These are phyloP conservation scores for Podospora pseudoanserina DNA, from an alignment of 495 filamentous ascomycete species.

Conservation along the genomic window DNA sequence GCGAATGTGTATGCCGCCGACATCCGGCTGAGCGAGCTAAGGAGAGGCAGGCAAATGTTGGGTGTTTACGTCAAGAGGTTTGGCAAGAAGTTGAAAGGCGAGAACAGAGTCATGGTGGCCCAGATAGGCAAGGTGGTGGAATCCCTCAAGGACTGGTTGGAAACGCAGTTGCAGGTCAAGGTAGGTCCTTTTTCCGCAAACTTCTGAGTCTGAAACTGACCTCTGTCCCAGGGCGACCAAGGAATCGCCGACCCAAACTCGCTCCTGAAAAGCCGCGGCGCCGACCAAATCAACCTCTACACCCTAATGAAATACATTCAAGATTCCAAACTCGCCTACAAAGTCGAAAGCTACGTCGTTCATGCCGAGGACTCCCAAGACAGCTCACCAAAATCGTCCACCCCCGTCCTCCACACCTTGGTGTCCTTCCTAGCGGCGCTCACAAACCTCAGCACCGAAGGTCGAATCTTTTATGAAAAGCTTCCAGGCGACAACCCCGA, in stretches of 20 bases:
- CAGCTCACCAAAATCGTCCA: conserved; percentile 37
- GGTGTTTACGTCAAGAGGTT: conserved; percentile 83
- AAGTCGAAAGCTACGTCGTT: conserved; percentile 81
- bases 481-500: conserved; percentile 33
- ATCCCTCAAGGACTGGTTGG: conserved; percentile 66
- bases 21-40: conserved; percentile 68
- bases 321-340: conserved; percentile 89
- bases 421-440: conserved; percentile 78
- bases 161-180: conserved; percentile 41
- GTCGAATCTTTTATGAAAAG: conserved; percentile 76
- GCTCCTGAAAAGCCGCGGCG: conserved; percentile 77
- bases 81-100: conserved; percentile 75
- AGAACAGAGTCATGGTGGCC: conserved; percentile 87
- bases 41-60: conserved; percentile 67
- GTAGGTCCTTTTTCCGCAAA: conserved; percentile 25
- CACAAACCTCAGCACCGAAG: conserved; percentile 85
- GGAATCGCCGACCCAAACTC: conserved; percentile 59
- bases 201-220: background rate
- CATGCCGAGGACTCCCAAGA: conserved; percentile 51
- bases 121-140: conserved; percentile 78
- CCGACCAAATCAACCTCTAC: conserved; percentile 92
- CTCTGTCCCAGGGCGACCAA: conserved; percentile 41
- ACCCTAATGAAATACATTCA: conserved; percentile 83
- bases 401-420: conserved; percentile 77
- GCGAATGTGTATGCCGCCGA: conserved; percentile 79